Percentiles rank a stretch among this genome's conserved stretches.
Conservation (phyloP, 306 rosid species). For the Cucumis melo region DNA sequence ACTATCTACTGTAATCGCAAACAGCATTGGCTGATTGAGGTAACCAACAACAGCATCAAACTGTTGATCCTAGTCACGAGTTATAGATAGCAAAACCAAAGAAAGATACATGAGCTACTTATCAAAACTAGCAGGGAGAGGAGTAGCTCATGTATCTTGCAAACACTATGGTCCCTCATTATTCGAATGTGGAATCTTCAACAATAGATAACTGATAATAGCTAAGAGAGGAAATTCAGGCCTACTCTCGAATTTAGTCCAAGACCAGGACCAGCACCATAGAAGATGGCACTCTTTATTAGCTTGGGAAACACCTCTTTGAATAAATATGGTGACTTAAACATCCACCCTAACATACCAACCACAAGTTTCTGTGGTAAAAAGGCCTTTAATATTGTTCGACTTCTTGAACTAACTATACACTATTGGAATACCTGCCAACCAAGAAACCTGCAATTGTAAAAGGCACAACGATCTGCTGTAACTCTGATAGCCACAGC, state of each 20-base stretch:
- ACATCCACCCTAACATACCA: not conserved
- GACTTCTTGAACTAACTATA: not conserved
- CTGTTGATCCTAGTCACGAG: not conserved
- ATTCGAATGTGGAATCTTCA: too few relatives aligned
- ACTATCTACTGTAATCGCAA: not conserved
- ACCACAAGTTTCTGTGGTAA: not conserved
- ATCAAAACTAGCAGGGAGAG: too few relatives aligned
- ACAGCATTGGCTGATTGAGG: not conserved
- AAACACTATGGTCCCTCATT: too few relatives aligned
- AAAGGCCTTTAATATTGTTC: not conserved
- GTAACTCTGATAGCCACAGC: slow-evolving; percentile 92
- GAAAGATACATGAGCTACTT: not conserved
- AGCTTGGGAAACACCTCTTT: not conserved
- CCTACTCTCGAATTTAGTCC: not conserved
- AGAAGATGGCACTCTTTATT: not conserved
- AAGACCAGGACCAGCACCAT: not conserved
- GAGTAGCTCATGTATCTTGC: too few relatives aligned
- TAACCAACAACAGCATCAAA: not conserved
- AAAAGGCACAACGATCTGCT: slow-evolving; percentile 85
- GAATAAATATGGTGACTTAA: not conserved
- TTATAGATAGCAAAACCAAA: not conserved
- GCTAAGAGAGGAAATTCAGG: not conserved
- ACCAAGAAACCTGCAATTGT: slow-evolving; percentile 89
- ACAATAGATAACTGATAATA: not conserved
- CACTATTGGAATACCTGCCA: slow-evolving; percentile 58